phyloP scores from a whole-genome alignment of 805 yeast genomes.

The Candida boidinii region DNA sequence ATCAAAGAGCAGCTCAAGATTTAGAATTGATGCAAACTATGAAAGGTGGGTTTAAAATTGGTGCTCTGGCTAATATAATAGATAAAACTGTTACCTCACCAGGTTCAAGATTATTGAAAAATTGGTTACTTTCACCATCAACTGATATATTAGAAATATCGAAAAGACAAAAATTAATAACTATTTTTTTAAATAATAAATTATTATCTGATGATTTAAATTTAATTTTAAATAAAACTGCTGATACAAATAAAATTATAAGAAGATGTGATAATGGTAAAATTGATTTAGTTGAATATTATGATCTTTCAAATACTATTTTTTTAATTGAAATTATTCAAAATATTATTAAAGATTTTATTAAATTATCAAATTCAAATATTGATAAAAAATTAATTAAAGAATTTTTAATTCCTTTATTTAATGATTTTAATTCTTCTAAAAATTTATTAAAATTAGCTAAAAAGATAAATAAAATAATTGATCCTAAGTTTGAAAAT shows the following conservation, averaged over 20 bases:
- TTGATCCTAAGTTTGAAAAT: constrained; percentile 14
- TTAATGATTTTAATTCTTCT: constrained; percentile 9
- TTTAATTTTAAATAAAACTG: constrained; percentile 32
- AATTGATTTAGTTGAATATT: constrained; percentile 21
- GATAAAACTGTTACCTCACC: constrained; percentile 71
- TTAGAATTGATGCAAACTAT: constrained; percentile 60
- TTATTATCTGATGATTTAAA: constrained; percentile 24
- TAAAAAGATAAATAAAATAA: constrained; percentile 20
- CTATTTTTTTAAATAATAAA: constrained; percentile 27
- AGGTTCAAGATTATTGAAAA: constrained; percentile 70
- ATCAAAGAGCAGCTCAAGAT: constrained; percentile 68
- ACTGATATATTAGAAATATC: constrained; percentile 47
- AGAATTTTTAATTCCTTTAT: constrained; percentile 11
- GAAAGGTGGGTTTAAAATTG: constrained; percentile 47
- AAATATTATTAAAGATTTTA: constrained; percentile 7
- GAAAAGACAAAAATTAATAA: constrained; percentile 46
- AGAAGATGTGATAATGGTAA: constrained; percentile 42
- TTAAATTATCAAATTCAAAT: not conserved
- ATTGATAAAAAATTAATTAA: constrained; percentile 2
- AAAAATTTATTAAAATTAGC: constrained; percentile 12
- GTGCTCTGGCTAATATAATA: constrained; percentile 64
- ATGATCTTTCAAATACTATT: constrained; percentile 21
- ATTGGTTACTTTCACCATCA: constrained; percentile 80
- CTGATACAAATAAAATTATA: constrained; percentile 53
- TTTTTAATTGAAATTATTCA: constrained; percentile 20